Evolutionary conservation across 129 eudicot genomes (phyloP).

Genomic region (Pittosporum tobira): DNA sequence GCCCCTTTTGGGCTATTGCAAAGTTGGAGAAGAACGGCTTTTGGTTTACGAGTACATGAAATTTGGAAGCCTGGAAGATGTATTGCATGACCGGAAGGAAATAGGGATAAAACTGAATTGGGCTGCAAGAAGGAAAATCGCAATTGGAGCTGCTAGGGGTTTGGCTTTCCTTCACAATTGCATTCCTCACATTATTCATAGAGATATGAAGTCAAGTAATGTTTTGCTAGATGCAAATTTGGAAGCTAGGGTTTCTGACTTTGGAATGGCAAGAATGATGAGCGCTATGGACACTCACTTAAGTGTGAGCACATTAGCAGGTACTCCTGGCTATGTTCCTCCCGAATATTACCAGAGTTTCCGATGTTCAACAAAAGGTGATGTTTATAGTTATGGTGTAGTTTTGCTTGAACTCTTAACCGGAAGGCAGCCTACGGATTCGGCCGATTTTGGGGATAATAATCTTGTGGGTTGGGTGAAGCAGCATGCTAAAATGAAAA

Average conservation of each 20-base stretch:
- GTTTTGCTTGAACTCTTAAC: conserved; percentile 88
- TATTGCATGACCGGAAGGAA: conserved; percentile 57
- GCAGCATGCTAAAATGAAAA: conserved; percentile 37
- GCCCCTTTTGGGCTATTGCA: conserved; percentile 84
- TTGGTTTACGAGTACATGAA: conserved; percentile 95
- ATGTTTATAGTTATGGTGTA: conserved; percentile 91
- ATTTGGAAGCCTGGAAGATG: conserved; percentile 86
- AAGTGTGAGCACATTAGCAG: conserved; percentile 95
- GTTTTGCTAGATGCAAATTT: conserved; percentile 72
- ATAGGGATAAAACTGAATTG: conserved; percentile 60
- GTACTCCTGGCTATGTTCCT: conserved; percentile 95
- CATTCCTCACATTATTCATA: conserved; percentile 85
- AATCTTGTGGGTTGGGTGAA: conserved; percentile 97
- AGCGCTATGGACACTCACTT: conserved; percentile 90
- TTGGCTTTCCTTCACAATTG: conserved; percentile 85
- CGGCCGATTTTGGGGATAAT: conserved; percentile 86
- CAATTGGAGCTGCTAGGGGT: conserved; percentile 90
- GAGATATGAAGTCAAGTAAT: conserved; percentile 97
- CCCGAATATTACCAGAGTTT: conserved; percentile 97
- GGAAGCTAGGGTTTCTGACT: conserved; percentile 90
- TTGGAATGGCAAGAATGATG: conserved; percentile 95
- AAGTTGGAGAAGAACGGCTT: conserved; percentile 84
- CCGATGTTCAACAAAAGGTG: conserved; percentile 84
- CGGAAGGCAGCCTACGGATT: conserved; percentile 81
- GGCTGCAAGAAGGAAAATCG: conserved; percentile 74